Evolutionary conservation across 495 filamentous ascomycete species (phyloP), one percentile per base, ranked within the genome.

Genomic region (Talaromyces ruber): DNA sequence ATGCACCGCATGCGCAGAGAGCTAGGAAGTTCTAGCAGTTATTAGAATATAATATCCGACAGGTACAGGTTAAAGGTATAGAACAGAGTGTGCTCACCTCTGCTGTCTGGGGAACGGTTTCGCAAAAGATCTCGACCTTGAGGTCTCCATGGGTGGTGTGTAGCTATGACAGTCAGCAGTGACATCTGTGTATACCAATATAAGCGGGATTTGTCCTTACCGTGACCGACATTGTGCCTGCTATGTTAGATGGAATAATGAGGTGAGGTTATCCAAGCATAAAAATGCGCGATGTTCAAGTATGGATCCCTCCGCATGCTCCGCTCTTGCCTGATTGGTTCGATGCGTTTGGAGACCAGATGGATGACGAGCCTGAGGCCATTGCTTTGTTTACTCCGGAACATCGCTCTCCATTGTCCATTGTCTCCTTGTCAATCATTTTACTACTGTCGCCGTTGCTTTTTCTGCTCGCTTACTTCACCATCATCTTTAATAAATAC

Each of bases 41-140:
- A 25, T 59, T 18, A 61, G 22, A 12, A 65, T 51, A 53, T 21
- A 9, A 22, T 21, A 29, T 6, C 3, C 28, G 34, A 2, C 8
- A 5, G 30, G 30, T 32, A 9, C 9, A 32, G 30, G 4, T 32
- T 32, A 32, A 32, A 32, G 30, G 9, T 24, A 25, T n/a, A n/a
- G 58, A 37, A 25, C 37, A 16, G 28, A 47, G 14, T 22, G 61
- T 51, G 37, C 65, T 53, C 78, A 87, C 87, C 72, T 92, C 87
- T 60, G 90, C 86, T 2, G 95, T 97, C 73, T 95, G 88, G 57
- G 94, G 94, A 28, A 95, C 90, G 67, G 87, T 86, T 77, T 96
- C 91, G 77, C 93, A 97, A 77, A 97, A 98, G 60, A 98, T 78
- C 72, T 98, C 94, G 71, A 98, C 85, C 75, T 98, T 98, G 69